Percentiles rank a stretch among this genome's conserved stretches.
Conservation (phyloP, 2,329 filamentous ascomycete species). For the Dryadomyces sulphureus region DNA sequence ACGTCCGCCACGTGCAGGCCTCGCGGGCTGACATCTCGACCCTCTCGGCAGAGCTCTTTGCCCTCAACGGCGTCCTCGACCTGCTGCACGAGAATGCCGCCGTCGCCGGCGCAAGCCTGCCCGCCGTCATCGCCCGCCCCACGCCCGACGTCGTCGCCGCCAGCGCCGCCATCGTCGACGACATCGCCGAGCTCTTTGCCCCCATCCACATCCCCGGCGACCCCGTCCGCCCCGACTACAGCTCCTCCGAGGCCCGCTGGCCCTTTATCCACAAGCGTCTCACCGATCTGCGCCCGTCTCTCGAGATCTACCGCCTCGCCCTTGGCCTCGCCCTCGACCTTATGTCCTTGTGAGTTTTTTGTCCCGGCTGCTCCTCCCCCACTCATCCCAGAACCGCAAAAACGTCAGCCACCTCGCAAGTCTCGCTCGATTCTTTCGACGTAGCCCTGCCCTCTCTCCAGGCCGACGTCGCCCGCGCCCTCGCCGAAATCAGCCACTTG, state of each 20-base stretch:
- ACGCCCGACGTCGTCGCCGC: constrained; percentile 21
- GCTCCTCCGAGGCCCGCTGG: constrained; percentile 15
- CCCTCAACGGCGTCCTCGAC: constrained; percentile 23
- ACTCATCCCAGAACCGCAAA: not conserved
- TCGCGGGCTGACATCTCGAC: constrained; percentile 23
- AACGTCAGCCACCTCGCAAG: not conserved
- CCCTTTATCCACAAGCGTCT: constrained; percentile 18
- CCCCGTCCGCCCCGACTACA: constrained; percentile 3
- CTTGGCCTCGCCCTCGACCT: constrained; percentile 26
- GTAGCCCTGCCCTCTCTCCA: not conserved
- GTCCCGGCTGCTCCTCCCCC: not conserved
- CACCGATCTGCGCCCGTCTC: constrained; percentile 16
- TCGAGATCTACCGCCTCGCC: constrained; percentile 23
- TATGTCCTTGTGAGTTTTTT: constrained; percentile 20
- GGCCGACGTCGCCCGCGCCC: constrained; percentile 18
- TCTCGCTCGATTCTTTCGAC: not conserved
- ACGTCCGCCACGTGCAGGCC: constrained; percentile 26
- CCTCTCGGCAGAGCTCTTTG: constrained; percentile 25
- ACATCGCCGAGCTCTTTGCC: constrained; percentile 18
- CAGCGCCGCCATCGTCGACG: constrained; percentile 21
- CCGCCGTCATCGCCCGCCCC: constrained; percentile 17
- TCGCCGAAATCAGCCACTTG: constrained; percentile 20
- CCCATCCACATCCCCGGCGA: constrained; percentile 8
- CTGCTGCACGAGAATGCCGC: constrained; percentile 24
- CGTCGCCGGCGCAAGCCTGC: not conserved